Evolutionary conservation across 176 grass and related monocot species (phyloP).

Genomic region (Otatea glauca): DNA sequence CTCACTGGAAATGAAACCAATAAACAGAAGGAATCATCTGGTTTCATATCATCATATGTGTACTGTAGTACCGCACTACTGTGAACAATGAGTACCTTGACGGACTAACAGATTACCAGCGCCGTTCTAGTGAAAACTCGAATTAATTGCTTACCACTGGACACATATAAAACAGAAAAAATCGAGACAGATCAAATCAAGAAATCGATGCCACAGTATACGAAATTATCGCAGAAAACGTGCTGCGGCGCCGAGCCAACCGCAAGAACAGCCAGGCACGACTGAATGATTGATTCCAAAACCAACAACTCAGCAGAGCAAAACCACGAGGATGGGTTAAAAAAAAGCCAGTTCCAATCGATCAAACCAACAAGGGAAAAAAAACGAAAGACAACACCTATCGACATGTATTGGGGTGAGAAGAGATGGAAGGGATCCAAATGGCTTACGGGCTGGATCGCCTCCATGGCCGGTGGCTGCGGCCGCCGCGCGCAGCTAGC

Average conservation of each 20-base stretch:
- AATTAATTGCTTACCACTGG: neutral
- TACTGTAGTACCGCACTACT: neutral
- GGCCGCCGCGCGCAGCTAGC: neutral
- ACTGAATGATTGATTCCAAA: too few relatives aligned
- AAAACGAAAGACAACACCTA: neutral
- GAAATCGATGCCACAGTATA: too few relatives aligned
- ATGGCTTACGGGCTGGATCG: constrained; percentile 30
- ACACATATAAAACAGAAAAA: neutral
- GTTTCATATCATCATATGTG: neutral
- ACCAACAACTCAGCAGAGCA: too few relatives aligned
- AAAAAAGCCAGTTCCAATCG: neutral
- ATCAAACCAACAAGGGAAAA: neutral
- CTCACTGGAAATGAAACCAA: neutral
- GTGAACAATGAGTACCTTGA: neutral
- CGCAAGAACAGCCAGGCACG: neutral
- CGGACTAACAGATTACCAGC: neutral
- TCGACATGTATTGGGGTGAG: neutral
- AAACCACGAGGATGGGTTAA: too few relatives aligned
- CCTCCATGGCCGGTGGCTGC: constrained; percentile 34
- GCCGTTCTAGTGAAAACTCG: neutral
- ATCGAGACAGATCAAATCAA: neutral
- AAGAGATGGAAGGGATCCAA: neutral
- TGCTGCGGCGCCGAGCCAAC: too few relatives aligned
- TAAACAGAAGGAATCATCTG: neutral
- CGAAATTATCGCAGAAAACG: neutral